Evolutionary conservation across 495 filamentous ascomycete species (phyloP).

Genomic region (Hypoxylon rickii): DNA sequence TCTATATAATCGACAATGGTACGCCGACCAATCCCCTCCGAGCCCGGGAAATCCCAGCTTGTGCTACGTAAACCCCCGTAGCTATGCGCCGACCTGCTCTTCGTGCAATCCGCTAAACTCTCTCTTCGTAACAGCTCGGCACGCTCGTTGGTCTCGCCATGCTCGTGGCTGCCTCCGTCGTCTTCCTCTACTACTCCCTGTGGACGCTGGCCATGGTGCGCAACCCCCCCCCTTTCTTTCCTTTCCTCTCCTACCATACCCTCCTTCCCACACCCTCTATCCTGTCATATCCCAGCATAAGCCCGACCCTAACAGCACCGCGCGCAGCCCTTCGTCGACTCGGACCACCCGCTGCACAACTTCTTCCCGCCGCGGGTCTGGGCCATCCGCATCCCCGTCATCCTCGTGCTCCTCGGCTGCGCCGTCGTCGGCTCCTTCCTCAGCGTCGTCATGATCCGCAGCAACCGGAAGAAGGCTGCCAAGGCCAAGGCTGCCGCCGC

Average conservation of each 20-base stretch:
- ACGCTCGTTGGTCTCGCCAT: conserved; percentile 95
- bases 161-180: conserved; percentile 90
- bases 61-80: too few relatives aligned
- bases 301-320: conserved; percentile 2
- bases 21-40: conserved; percentile 8
- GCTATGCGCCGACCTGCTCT: background rate
- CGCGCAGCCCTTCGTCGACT: conserved; percentile 90
- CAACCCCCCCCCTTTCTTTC: conserved; percentile 1
- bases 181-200: conserved; percentile 98
- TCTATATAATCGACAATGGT: conserved; percentile 44
- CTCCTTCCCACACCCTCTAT: conserved; percentile 3
- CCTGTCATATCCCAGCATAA: background rate
- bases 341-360: conserved; percentile 87
- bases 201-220: conserved; percentile 97
- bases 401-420: conserved; percentile 86
- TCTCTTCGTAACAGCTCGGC: conserved; percentile 69
- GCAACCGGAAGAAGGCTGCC: conserved; percentile 94
- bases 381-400: conserved; percentile 98
- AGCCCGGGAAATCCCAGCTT: background rate
- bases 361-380: conserved; percentile 97
- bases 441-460: conserved; percentile 97
- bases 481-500: conserved; percentile 80
- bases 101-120: conserved; percentile 22
- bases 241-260: conserved; percentile 4
- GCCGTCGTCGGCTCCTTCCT: conserved; percentile 97